Evolutionary conservation across 129 eudicot genomes (phyloP), one percentile per base, ranked within the genome.

Genomic region (Solidago caesia): DNA sequence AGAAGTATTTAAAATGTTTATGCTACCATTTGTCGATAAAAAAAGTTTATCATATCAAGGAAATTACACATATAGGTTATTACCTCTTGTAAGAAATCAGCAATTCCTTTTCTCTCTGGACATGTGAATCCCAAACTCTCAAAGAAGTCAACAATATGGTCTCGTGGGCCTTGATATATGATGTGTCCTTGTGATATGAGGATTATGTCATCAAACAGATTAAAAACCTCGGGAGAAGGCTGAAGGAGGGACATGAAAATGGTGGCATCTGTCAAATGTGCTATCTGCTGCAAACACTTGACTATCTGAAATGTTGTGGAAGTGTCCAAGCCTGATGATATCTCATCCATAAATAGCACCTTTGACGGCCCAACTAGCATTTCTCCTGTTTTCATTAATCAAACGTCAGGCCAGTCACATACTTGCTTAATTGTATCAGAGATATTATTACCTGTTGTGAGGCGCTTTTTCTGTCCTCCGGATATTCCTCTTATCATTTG

Each of bases 51-150:
- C 5, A 52, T 51, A 74, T 6, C 42, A 33, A 42, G 48, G 57
- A 73, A 73, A 44, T 44, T 44, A 49, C 27, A 6, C 27, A 9
- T 43, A 59, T 43, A 77, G 16, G n/a, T 26, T 60, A 10, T 72
- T 87, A 92, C 97, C 98, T 94, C 98, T 81, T 94, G 98, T 73
- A 94, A 79, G 89, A 94, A 94, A 84, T 94, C 98, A 49, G 98
- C 98, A 68, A 83, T 80, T 58, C 96, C 97, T 76, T 92, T 94
- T 79, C 98, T 84, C 79, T 94, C 84, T 6, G 98, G 98, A 68
- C 92, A 94, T 56, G 43, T 82, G 81, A 94, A 94, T 7, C 98
- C 98, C 62, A 93, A 85, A 64, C 84, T 85, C 75, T 90, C 81
- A 64, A 94, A 94, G 88, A 94, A 94, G 64, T 90, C 80, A 29